Percentiles rank a stretch among this genome's conserved stretches.
These are phyloP conservation scores for Trametes meyenii DNA, from an alignment of 768 basidiomycete genomes.

Conservation along the genomic window DNA sequence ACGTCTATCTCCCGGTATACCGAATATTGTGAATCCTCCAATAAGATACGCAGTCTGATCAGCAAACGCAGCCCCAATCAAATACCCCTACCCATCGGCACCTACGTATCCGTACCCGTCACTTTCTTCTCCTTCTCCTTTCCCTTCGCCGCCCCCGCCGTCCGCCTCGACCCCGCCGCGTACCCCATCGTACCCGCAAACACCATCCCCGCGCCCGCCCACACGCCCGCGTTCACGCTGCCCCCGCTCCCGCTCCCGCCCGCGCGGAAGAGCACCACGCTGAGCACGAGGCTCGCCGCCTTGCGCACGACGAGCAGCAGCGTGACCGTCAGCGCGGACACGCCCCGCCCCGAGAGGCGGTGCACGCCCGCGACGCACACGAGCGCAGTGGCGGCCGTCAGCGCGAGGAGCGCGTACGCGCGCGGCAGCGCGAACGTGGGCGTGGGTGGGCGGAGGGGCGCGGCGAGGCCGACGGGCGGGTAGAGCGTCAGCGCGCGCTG, in stretches of 20 bases:
- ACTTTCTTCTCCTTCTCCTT: slow-evolving; percentile 3
- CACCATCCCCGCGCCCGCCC: slow-evolving; percentile 44
- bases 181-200: slow-evolving; percentile 74
- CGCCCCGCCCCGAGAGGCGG: slow-evolving; percentile 70
- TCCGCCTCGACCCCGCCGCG: slow-evolving; percentile 41
- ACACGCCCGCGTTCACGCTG: slow-evolving; percentile 6
- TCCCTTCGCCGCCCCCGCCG: background rate
- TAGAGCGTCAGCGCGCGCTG: slow-evolving; percentile 28
- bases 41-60: too few relatives aligned
- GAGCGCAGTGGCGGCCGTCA: slow-evolving; percentile 84
- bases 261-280: slow-evolving; percentile 53
- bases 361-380: slow-evolving; percentile 88
- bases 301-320: slow-evolving; percentile 83
- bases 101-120: background rate
- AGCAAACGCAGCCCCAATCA: too few relatives aligned
- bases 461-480: slow-evolving; percentile 5
- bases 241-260: slow-evolving; percentile 4
- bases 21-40: background rate
- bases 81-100: too few relatives aligned
- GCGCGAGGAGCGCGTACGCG: slow-evolving; percentile 60
- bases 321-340: slow-evolving; percentile 75
- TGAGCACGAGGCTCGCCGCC: slow-evolving; percentile 74
- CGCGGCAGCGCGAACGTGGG: slow-evolving; percentile 49
- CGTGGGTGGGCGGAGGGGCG: slow-evolving; percentile 28
- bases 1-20: background rate